Evolutionary conservation across 495 filamentous ascomycete species (phyloP), one percentile per base, ranked within the genome.

Genomic region (Elasticomyces elasticus): DNA sequence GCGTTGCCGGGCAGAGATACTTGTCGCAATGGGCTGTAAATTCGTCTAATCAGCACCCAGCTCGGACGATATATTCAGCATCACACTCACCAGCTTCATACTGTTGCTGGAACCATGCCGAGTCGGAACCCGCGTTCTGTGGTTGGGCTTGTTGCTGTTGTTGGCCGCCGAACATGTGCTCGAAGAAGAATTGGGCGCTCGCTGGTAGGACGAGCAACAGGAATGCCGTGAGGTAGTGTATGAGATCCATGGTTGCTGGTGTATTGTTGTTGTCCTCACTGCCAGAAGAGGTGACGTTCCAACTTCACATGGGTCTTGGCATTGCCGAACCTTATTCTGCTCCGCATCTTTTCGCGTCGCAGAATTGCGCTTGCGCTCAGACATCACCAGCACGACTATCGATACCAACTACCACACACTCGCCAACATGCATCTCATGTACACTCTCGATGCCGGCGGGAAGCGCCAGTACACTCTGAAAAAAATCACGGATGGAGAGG

Each of bases 381-480:
- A 30, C 10, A 51, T 25, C 22, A 5, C 45, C 6, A 7, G 7
- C 40, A 11, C 5, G 23, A 58, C 37, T 7, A 13, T 19, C 27
- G 13, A 11, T 12, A 58, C 25, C 49, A n/a, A 48, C 28, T 30
- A 47, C 41, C 40, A 54, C 20, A n/a, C n/a, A n/a, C n/a, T n/a
- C 37, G 22, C 28, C 66, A 75, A 54, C n/a, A 88, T 88, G 84
- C 85, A 89, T 86, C 74, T 89, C 55, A 87, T 87, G 90, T 94
- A 87, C 79, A 87, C 85, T 50, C 68, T 87, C 67, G 84, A 85
- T 66, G 64, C 79, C 64, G 71, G 76, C 41, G 89, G 89, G 74
- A 87, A 89, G 72, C 84, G 88, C 58, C 64, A 83, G 62, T 98
- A 95, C 79, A 95, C 91, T 9, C 80, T 91, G 50, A 85, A 89